Percentiles rank a stretch among this genome's conserved stretches.
phyloP scores from a whole-genome alignment of 441 rosid species.

The Syzygium syzygioides region DNA sequence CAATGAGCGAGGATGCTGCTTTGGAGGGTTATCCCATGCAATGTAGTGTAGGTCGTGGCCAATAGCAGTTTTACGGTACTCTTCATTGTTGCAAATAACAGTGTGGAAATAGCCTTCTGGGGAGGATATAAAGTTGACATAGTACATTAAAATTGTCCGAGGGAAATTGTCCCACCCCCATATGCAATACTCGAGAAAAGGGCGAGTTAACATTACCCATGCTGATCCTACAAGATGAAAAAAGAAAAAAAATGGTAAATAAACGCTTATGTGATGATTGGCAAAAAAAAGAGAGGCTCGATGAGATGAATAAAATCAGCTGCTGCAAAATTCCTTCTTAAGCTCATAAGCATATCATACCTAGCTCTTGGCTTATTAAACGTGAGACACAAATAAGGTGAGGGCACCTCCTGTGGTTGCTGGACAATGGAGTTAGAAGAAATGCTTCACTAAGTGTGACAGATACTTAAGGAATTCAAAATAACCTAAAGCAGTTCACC shows the following conservation, averaged over 20 bases:
- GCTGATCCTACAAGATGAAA: conserved; percentile 61
- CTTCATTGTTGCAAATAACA: conserved; percentile 64
- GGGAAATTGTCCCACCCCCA: conserved; percentile 95
- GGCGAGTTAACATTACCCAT: conserved; percentile 65
- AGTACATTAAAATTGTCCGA: conserved; percentile 77
- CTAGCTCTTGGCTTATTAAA: neutral
- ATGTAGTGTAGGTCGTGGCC: conserved; percentile 90
- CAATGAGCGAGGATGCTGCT: conserved; percentile 77
- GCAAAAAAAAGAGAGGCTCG: neutral
- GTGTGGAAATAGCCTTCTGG: conserved; percentile 98
- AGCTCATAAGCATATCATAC: neutral
- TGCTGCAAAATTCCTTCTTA: neutral
- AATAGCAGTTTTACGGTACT: conserved; percentile 50
- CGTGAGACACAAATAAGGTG: neutral
- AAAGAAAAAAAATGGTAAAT: neutral
- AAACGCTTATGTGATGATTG: neutral
- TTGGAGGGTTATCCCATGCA: conserved; percentile 95
- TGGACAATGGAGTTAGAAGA: neutral
- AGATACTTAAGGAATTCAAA: neutral
- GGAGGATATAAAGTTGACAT: conserved; percentile 80
- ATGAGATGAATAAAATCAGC: neutral
- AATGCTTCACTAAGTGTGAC: neutral
- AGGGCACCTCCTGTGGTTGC: neutral
- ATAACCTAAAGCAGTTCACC: neutral
- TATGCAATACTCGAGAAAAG: conserved; percentile 73